phyloP scores from a whole-genome alignment of 106 monocot genomes.

The Xerophyta viscosa region DNA sequence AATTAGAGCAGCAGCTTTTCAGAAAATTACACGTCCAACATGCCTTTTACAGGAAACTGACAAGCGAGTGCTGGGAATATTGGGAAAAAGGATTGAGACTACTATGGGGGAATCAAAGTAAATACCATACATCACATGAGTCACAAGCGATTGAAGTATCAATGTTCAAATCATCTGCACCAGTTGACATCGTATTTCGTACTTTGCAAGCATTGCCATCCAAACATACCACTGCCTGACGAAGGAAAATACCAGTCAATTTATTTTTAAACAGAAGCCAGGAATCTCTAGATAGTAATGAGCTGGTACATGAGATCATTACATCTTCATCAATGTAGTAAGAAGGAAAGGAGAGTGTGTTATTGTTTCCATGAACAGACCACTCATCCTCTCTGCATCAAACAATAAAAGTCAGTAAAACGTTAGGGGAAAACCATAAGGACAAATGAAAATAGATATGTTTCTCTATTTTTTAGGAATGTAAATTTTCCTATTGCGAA shows the following conservation, averaged over 20 bases:
- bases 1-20: neutral
- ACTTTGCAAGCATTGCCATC: conserved; percentile 84
- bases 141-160: conserved; percentile 99
- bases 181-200: conserved; percentile 33
- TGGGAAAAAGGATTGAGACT: too few species aligned
- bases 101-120: too few species aligned
- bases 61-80: too few species aligned
- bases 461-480: too few species aligned
- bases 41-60: too few species aligned
- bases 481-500: too few species aligned
- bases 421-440: too few species aligned
- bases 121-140: conserved; percentile 92
- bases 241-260: neutral
- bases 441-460: too few species aligned
- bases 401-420: conserved; percentile 11
- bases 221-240: conserved; percentile 85
- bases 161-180: conserved; percentile 40
- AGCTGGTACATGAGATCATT: conserved; percentile 17
- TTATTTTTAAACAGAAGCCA: neutral
- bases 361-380: conserved; percentile 62
- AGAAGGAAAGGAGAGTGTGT: conserved; percentile 78
- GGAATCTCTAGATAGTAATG: neutral
- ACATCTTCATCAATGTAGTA: conserved; percentile 98
- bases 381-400: conserved; percentile 75
- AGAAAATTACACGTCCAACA: neutral